These are phyloP conservation scores for Chrysoporthe cubensis DNA, from an alignment of 2,329 filamentous ascomycete species.

Conservation along the genomic window DNA sequence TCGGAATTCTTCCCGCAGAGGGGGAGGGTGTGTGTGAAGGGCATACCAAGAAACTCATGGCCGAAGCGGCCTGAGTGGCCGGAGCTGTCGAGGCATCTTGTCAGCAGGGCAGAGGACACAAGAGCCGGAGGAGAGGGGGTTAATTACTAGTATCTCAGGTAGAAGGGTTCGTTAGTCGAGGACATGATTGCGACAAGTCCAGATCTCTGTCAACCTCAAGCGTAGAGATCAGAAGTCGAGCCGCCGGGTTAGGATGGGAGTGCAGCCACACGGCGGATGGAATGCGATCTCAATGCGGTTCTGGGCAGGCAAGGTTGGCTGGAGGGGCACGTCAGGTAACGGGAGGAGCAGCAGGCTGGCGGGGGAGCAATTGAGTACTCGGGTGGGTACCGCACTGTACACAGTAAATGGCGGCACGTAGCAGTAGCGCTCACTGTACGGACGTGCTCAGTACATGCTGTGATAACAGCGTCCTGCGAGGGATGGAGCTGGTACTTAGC, in stretches of 20 bases:
- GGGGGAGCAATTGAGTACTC: neutral
- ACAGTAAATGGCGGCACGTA: too few relatives aligned
- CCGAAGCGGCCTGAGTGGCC: conserved; percentile 97
- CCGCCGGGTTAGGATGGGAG: neutral
- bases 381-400: too few relatives aligned
- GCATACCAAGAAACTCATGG: conserved; percentile 91
- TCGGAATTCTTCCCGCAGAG: too few relatives aligned
- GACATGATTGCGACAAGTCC: conserved; percentile 55
- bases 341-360: neutral
- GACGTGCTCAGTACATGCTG: too few relatives aligned
- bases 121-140: neutral
- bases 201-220: neutral
- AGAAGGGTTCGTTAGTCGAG: conserved; percentile 80
- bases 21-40: conserved; percentile 19
- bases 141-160: conserved; percentile 94
- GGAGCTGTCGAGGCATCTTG: conserved; percentile 63
- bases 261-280: neutral
- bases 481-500: too few relatives aligned
- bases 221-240: neutral
- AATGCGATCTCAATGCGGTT: neutral
- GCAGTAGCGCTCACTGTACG: too few relatives aligned
- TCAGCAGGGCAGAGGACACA: neutral
- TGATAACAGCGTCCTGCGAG: too few relatives aligned
- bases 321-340: conserved; percentile 9
- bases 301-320: neutral